Conservation (phyloP, 306 rosid genomes). For the Cercis canadensis region DNA sequence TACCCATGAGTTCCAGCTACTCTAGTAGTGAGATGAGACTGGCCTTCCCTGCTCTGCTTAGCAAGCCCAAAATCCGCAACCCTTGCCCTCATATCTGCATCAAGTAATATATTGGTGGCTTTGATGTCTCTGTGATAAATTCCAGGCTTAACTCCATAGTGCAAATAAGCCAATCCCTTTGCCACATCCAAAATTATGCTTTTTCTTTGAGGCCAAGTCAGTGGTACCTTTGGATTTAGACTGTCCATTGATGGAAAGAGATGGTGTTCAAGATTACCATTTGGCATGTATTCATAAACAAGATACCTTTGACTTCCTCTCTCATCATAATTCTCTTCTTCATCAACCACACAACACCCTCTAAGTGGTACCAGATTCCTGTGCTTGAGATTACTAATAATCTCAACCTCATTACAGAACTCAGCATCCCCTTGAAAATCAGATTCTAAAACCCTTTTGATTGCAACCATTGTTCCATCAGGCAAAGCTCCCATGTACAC, state of each 20-base stretch:
- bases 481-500: slow-evolving; percentile 76
- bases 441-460: slow-evolving; percentile 77
- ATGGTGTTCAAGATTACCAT: slow-evolving; percentile 85
- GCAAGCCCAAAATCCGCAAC: slow-evolving; percentile 98
- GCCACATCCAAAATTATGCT: slow-evolving; percentile 90
- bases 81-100: slow-evolving; percentile 85
- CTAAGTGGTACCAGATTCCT: slow-evolving; percentile 87
- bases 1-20: slow-evolving; percentile 99
- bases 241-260: slow-evolving; percentile 50
- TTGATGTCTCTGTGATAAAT: slow-evolving; percentile 94
- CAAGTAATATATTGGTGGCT: slow-evolving; percentile 89
- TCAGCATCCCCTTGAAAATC: slow-evolving; percentile 86
- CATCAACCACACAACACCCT: slow-evolving; percentile 91
- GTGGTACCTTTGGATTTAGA: slow-evolving; percentile 43
- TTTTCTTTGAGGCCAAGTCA: slow-evolving; percentile 97
- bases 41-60: slow-evolving; percentile 88
- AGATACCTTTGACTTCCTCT: slow-evolving; percentile 72
- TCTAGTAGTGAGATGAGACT: slow-evolving; percentile 96
- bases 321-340: slow-evolving; percentile 46
- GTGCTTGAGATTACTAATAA: slow-evolving; percentile 89
- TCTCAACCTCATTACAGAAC: slow-evolving; percentile 96
- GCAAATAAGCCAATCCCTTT: slow-evolving; percentile 85
- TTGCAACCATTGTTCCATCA: slow-evolving; percentile 85
- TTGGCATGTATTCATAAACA: slow-evolving; percentile 93
- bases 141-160: slow-evolving; percentile 93